Conservation (phyloP, 2,329 filamentous ascomycete genomes). For the Pseudogymnoascus sp. region DNA sequence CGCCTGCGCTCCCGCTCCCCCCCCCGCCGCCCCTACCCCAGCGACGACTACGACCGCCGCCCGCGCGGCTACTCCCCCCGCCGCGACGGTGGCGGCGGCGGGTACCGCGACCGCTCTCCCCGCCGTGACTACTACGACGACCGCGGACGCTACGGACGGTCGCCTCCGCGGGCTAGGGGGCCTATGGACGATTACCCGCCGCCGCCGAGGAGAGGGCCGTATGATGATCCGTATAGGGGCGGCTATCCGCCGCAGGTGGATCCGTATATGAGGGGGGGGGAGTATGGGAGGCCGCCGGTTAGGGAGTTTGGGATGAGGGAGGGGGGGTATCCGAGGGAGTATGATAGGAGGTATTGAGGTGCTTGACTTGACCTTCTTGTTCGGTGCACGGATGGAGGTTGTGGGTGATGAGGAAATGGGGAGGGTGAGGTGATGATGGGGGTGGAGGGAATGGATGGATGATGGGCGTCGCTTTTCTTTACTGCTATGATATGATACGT, state of each 20-base stretch:
- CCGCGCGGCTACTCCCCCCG: slow-evolving; percentile 81
- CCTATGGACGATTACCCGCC: slow-evolving; percentile 73
- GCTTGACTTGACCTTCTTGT: no score
- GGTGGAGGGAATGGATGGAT: neutral
- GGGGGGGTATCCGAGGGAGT: neutral
- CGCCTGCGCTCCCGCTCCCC: slow-evolving; percentile 73
- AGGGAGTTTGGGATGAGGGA: neutral
- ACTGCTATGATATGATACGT: neutral
- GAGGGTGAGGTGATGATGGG: neutral
- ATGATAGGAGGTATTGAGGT: neutral
- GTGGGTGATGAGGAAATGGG: no score
- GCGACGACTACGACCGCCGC: slow-evolving; percentile 77
- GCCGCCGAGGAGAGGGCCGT: slow-evolving; percentile 52
- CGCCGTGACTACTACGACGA: slow-evolving; percentile 77
- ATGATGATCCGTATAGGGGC: slow-evolving; percentile 71
- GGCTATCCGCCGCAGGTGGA: slow-evolving; percentile 50
- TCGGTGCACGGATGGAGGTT: no score
- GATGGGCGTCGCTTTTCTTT: neutral
- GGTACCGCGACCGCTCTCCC: slow-evolving; percentile 78
- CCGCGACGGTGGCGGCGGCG: slow-evolving; percentile 43
- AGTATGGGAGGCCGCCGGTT: slow-evolving; percentile 40
- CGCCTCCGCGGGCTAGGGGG: slow-evolving; percentile 62
- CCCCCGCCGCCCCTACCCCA: slow-evolving; percentile 58
- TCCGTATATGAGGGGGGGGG: slow-evolving; percentile 48
- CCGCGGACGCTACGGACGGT: slow-evolving; percentile 68